A percentile compares a stretch with the other conserved stretches of the same genome.
Evolutionary conservation across 108 stramenopile species (phyloP).

Genomic region (Pseudonitzschia pungens): DNA sequence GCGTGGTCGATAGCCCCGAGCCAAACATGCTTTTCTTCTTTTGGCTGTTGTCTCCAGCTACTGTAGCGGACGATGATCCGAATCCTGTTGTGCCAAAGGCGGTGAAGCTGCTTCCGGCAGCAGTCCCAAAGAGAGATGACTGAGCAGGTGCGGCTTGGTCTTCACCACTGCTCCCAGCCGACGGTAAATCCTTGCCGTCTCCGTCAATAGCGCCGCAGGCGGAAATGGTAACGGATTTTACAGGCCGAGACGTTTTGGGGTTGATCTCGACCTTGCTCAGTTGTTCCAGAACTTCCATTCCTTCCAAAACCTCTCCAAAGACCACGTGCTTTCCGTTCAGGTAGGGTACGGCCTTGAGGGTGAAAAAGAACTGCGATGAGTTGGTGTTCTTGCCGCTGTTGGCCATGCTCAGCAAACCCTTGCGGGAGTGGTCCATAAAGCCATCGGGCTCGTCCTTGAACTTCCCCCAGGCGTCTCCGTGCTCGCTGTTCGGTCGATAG

Average conservation of each 20-base stretch:
- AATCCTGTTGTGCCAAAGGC: neutral
- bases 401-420: conserved; percentile 77
- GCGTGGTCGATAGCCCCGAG: no score
- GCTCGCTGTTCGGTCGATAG: conserved; percentile 42
- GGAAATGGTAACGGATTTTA: conserved; percentile 16
- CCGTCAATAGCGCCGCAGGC: conserved; percentile 35
- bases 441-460: conserved; percentile 62
- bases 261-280: conserved; percentile 32
- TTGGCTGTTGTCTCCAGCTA: no score
- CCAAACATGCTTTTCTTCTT: no score
- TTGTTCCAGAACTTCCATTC: conserved; percentile 43
- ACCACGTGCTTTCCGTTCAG: conserved; percentile 90
- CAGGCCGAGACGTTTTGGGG: conserved; percentile 25
- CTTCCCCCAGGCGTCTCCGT: conserved; percentile 61
- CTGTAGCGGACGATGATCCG: neutral
- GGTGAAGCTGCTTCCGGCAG: neutral
- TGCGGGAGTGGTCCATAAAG: conserved; percentile 61
- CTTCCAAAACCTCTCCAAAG: conserved; percentile 80
- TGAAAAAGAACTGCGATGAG: conserved; percentile 81
- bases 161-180: neutral
- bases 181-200: conserved; percentile 16
- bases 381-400: conserved; percentile 79
- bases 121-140: neutral
- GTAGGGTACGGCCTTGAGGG: conserved; percentile 41
- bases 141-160: neutral